Evolutionary conservation across 1,284 basidiomycete species (phyloP), one percentile per base, ranked within the genome.

Genomic region (Cystobasidium sp.): DNA sequence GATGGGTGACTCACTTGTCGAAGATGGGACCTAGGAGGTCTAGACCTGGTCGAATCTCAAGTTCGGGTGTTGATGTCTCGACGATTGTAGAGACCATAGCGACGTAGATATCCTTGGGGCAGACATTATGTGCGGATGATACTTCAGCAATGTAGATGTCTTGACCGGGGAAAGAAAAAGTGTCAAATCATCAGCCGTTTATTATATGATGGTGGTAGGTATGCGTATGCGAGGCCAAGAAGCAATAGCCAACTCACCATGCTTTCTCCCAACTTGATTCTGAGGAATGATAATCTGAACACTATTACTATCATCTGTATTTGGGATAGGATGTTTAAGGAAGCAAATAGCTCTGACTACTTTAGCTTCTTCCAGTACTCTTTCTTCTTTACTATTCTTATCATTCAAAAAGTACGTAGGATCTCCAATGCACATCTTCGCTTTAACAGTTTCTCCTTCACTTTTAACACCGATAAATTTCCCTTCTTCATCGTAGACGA

Each of bases 141-240:
- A 99, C 94, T 85, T 92, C 91, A 8, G 97, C 95, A 80, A 99
- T 91, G 86, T 99, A 99, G 82, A 99, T 99, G 85, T 99, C 95
- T 97, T 78, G 31, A 31, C 53, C 16, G n/a, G 39, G n/a, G 46
- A 31, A 59, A 20, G n/a, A 55, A 37, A 20, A 2, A 41, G n/a
- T 52, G 20, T n/a, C 61, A 65, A 8, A 71, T 43, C 68, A 31
- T 74, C 31, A 37, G 14, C 22, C 18, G 37, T 18, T 14, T 37
- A 37, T 2, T 6, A 49, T 6, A 1, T 14, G 6, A 12, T 49
- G 46, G 46, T 3, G n/a, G 46, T 6, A 49, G n/a, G n/a, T n/a
- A 49, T 14, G 46, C 12, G 12, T 6, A 31, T 31, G 37, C 39
- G 6, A 43, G 24, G 22, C n/a, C 18, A 12, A 31, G 47, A 14